These are phyloP conservation scores for Zymoseptoria crescenta DNA, from an alignment of 2,329 filamentous ascomycete genomes.

Conservation along the genomic window DNA sequence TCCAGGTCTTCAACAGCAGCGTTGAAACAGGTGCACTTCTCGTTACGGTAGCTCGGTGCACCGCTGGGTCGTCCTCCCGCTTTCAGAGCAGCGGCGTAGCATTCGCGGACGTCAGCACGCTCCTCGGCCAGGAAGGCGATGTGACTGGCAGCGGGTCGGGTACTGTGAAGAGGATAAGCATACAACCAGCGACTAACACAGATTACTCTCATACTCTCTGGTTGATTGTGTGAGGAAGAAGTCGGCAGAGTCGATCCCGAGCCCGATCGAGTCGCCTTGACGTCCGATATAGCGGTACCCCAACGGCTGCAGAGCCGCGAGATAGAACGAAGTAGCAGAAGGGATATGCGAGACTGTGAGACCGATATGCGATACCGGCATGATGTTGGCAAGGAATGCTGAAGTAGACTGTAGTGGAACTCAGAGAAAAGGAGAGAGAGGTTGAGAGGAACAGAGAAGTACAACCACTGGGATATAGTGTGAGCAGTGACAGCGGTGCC, in stretches of 20 bases:
- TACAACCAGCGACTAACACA: neutral
- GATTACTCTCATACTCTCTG: constrained; percentile 41
- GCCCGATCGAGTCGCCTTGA: constrained; percentile 53
- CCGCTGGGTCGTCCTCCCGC: constrained; percentile 55
- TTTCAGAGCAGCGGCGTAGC: constrained; percentile 61
- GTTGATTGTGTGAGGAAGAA: constrained; percentile 58
- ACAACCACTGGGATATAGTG: constrained; percentile 9
- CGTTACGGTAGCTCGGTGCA: constrained; percentile 47
- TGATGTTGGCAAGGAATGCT: constrained; percentile 25
- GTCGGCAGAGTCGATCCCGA: constrained; percentile 53
- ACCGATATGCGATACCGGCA: constrained; percentile 57
- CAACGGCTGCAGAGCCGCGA: constrained; percentile 68
- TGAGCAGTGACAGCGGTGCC: constrained; percentile 5
- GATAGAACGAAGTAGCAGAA: constrained; percentile 74
- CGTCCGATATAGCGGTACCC: constrained; percentile 64
- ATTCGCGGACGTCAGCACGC: constrained; percentile 58
- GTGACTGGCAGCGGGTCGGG: constrained; percentile 25
- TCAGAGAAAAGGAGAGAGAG: constrained; percentile 4
- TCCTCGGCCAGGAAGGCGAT: constrained; percentile 60
- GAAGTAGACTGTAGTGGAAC: constrained; percentile 9
- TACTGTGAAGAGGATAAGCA: constrained; percentile 14
- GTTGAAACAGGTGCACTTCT: constrained; percentile 51
- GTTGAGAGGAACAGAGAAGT: constrained; percentile 5
- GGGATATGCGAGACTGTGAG: constrained; percentile 69
- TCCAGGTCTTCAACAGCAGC: constrained; percentile 67